Evolutionary conservation across 768 basidiomycete genomes (phyloP).

Genomic region (Panellus pusillus): DNA sequence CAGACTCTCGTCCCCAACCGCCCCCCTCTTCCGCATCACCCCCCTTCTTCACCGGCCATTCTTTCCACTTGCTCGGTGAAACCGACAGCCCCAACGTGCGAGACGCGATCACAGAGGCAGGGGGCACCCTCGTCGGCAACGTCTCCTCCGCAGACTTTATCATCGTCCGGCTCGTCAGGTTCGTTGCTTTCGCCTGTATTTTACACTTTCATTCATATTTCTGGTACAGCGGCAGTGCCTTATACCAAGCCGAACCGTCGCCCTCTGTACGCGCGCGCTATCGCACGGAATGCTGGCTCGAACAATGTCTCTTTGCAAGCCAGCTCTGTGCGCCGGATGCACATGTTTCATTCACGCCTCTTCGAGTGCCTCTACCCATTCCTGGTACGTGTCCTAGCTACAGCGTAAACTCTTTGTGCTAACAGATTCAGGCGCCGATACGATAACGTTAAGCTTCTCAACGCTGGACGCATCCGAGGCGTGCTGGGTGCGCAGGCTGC

Average conservation of each 20-base stretch:
- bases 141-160: slow-evolving; percentile 59
- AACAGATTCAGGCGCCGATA: slow-evolving; percentile 48
- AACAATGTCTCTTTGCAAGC: slow-evolving; percentile 78
- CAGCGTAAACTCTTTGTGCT: background rate
- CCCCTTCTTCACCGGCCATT: slow-evolving; percentile 50
- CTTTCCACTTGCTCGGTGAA: slow-evolving; percentile 66
- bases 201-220: background rate
- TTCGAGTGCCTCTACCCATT: slow-evolving; percentile 59
- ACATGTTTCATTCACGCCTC: slow-evolving; percentile 69
- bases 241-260: slow-evolving; percentile 61
- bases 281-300: slow-evolving; percentile 94
- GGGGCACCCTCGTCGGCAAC: slow-evolving; percentile 52
- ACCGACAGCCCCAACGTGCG: slow-evolving; percentile 59
- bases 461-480: slow-evolving; percentile 72
- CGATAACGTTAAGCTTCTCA: slow-evolving; percentile 65
- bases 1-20: background rate
- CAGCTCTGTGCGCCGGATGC: slow-evolving; percentile 67
- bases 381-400: slow-evolving; percentile 39
- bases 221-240: slow-evolving; percentile 61
- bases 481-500: slow-evolving; percentile 63
- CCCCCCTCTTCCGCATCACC: slow-evolving; percentile 4
- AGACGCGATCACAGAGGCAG: slow-evolving; percentile 57
- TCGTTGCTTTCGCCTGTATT: slow-evolving; percentile 13
- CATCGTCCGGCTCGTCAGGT: slow-evolving; percentile 77
- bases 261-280: slow-evolving; percentile 49